Evolutionary conservation across 2,329 filamentous ascomycete species (phyloP).

Genomic region (Colletotrichum acutatum): DNA sequence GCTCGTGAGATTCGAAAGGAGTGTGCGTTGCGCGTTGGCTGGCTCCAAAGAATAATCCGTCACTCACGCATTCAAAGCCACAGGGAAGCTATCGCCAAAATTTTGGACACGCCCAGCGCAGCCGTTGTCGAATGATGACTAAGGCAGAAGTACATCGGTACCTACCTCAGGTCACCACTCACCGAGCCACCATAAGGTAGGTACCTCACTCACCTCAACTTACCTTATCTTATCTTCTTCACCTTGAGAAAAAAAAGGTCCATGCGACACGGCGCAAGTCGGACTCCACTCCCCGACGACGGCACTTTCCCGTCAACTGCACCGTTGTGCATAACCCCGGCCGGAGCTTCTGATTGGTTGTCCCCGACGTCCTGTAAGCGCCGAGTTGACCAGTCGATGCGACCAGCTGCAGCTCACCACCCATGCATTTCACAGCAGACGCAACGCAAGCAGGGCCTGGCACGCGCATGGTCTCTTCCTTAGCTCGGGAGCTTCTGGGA

Average conservation of each 20-base stretch:
- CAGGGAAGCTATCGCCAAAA: slow-evolving; percentile 35
- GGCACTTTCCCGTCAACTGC: not conserved
- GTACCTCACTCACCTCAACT: too few relatives aligned
- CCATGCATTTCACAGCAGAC: slow-evolving; percentile 23
- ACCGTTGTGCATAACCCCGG: too few relatives aligned
- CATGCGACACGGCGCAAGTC: not conserved
- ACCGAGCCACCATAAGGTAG: too few relatives aligned
- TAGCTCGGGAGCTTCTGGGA: not conserved
- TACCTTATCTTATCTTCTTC: too few relatives aligned
- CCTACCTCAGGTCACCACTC: not conserved
- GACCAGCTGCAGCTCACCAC: slow-evolving; percentile 34
- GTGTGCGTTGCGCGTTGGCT: slow-evolving; percentile 13
- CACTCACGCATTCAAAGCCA: slow-evolving; percentile 11
- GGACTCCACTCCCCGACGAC: slow-evolving; percentile 3
- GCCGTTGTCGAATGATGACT: slow-evolving; percentile 29
- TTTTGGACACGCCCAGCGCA: slow-evolving; percentile 26
- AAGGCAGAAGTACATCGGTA: not conserved
- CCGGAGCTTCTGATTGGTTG: slow-evolving; percentile 27
- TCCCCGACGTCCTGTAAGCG: slow-evolving; percentile 35
- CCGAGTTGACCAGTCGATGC: slow-evolving; percentile 36
- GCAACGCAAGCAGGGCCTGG: slow-evolving; percentile 1
- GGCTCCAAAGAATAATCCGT: slow-evolving; percentile 13
- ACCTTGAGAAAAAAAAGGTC: not conserved
- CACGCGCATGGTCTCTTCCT: not conserved
- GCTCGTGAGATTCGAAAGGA: not conserved